Evolutionary conservation across 176 grass and related monocot species (phyloP).

Genomic region (Themeda triandra): DNA sequence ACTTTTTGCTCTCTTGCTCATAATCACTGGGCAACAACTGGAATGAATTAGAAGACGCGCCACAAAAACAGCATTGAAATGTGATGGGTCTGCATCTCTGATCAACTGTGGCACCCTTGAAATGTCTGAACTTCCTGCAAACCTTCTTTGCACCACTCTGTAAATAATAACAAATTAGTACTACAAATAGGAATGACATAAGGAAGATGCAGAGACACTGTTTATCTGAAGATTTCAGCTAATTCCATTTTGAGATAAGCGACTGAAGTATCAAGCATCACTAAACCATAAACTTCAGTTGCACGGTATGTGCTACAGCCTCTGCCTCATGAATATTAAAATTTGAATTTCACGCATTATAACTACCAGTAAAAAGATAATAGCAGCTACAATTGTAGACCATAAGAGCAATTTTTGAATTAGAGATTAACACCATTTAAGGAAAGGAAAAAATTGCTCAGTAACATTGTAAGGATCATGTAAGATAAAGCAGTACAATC

Average conservation of each 20-base stretch:
- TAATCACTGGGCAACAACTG: conserved; percentile 46
- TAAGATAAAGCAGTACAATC: neutral
- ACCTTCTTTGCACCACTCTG: conserved; percentile 76
- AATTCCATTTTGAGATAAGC: neutral
- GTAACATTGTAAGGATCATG: neutral
- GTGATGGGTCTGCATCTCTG: conserved; percentile 38
- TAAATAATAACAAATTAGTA: conserved; percentile 37
- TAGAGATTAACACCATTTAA: neutral
- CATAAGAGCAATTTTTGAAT: neutral
- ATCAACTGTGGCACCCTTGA: conserved; percentile 42
- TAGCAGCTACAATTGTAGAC: neutral
- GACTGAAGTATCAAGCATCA: neutral
- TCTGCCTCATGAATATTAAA: neutral
- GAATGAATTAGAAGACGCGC: conserved; percentile 64
- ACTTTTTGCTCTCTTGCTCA: conserved; percentile 43
- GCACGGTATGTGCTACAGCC: neutral
- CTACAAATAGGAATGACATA: neutral
- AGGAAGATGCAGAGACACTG: neutral
- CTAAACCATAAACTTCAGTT: neutral
- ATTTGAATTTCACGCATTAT: neutral
- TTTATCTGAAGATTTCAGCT: conserved; percentile 11
- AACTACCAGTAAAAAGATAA: neutral
- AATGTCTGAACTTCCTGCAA: conserved; percentile 68
- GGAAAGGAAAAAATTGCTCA: neutral
- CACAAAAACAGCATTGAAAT: conserved; percentile 78